A percentile compares a stretch with the other conserved stretches of the same genome.
Evolutionary conservation across 768 basidiomycete species (phyloP).

Genomic region (Kwoniella sp.): DNA sequence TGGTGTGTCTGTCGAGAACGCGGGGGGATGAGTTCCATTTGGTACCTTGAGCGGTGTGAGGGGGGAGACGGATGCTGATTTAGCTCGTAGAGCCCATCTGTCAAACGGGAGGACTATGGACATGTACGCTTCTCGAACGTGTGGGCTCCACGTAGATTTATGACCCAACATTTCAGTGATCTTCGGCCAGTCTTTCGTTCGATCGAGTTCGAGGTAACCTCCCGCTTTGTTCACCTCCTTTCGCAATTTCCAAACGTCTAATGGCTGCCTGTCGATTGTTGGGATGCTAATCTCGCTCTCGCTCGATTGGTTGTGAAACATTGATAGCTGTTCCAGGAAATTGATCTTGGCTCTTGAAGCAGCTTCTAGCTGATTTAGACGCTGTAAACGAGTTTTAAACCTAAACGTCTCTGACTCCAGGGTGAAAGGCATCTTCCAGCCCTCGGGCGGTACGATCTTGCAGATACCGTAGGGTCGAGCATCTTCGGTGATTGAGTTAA

Average conservation of each 20-base stretch:
- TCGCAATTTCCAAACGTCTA: slow-evolving; percentile 90
- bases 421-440: slow-evolving; percentile 95
- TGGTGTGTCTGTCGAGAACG: slow-evolving; percentile 26
- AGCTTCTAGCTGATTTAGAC: slow-evolving; percentile 94
- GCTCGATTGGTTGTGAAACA: slow-evolving; percentile 94
- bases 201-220: slow-evolving; percentile 78
- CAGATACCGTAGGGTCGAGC: slow-evolving; percentile 84
- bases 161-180: slow-evolving; percentile 81
- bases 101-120: slow-evolving; percentile 96
- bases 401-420: slow-evolving; percentile 91
- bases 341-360: slow-evolving; percentile 95
- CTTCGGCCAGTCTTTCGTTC: slow-evolving; percentile 78
- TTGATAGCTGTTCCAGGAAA: slow-evolving; percentile 94
- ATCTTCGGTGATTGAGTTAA: slow-evolving; percentile 66
- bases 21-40: slow-evolving; percentile 26
- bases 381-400: slow-evolving; percentile 92
- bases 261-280: slow-evolving; percentile 84
- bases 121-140: slow-evolving; percentile 85
- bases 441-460: slow-evolving; percentile 89
- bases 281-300: slow-evolving; percentile 88
- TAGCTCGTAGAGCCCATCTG: slow-evolving; percentile 72
- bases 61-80: slow-evolving; percentile 39
- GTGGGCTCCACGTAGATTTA: slow-evolving; percentile 75
- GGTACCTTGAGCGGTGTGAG: slow-evolving; percentile 33
- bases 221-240: slow-evolving; percentile 89